Evolutionary conservation across 305 asterid genomes (phyloP), one percentile per base, ranked within the genome.

Genomic region (Vinca major): DNA sequence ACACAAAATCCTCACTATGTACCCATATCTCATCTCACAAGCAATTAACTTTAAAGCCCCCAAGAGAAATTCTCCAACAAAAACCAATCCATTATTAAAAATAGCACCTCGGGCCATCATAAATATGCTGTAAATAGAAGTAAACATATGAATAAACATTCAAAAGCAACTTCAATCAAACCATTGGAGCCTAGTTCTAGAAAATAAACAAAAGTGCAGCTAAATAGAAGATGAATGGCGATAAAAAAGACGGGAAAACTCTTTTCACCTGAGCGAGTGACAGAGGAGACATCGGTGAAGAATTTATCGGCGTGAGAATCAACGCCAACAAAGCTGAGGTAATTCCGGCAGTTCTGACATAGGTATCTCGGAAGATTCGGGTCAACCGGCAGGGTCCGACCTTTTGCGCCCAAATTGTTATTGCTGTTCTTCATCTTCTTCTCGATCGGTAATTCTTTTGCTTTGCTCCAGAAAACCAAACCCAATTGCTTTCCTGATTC

Each of bases 341-440:
- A 76, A 72, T 87, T 86, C 52, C 85, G 99, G 84, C 99, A 93
- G 82, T 91, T 91, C 85, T 93, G 97, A 76, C 99, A 93, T 55
- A 87, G 85, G 82, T 84, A 93, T 73, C 96, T 84, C 21, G 99
- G 97, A 11, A 93, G 95, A 72, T 87, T 93, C 73, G 96, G 95
- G 86, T 90, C 96, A 36, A 86, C 90, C 62, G 91, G 92, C 63
- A 93, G 78, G 78, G 84, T 76, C 83, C 97, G 96, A 73, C 96
- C 88, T 84, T 82, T 88, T 63, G 85, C 96, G 33, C 74, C 66
- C 44, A 74, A 70, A 70, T 71, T 77, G 73, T 49, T 48, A 21
- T 36, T 64, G 65, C 50, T 45, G 70, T 71, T 74, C 81, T 75
- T 76, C 56, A 73, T 86, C 87, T 76, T 86, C 73, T 3, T 20